These are phyloP conservation scores for Phytophthora hybrid DNA, from an alignment of 352 stramenopile species.

Conservation along the genomic window DNA sequence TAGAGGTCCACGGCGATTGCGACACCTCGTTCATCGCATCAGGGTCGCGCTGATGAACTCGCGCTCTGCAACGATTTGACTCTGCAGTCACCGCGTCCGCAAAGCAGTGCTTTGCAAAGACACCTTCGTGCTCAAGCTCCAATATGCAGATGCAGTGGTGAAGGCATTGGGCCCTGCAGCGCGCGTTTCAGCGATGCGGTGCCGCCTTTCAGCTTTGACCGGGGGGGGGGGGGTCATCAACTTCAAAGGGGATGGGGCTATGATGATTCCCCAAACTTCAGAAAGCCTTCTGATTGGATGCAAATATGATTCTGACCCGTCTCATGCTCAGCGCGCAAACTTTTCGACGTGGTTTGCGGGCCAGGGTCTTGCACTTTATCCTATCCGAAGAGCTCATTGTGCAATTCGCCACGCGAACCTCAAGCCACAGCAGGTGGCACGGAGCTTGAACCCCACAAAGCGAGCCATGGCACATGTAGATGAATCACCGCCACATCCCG, in stretches of 20 bases:
- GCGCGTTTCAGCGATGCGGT: background rate
- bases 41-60: background rate
- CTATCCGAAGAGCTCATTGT: background rate
- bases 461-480: background rate
- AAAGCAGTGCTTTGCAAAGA: background rate
- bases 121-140: too few relatives aligned
- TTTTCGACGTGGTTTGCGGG: slow-evolving; percentile 22
- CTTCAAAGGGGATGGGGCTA: background rate
- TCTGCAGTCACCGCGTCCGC: background rate
- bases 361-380: background rate
- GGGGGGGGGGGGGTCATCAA: background rate
- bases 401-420: background rate
- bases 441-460: background rate
- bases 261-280: background rate
- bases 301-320: background rate
- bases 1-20: background rate
- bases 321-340: background rate
- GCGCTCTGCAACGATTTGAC: background rate
- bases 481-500: background rate
- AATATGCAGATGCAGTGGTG: too few relatives aligned
- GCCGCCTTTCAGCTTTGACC: background rate
- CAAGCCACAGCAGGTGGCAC: background rate
- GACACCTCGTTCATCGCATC: slow-evolving; percentile 21
- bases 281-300: background rate
- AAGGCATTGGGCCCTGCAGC: too few relatives aligned